Conservation (phyloP, 208 protist genomes). For the Trypanosoma mega region DNA sequence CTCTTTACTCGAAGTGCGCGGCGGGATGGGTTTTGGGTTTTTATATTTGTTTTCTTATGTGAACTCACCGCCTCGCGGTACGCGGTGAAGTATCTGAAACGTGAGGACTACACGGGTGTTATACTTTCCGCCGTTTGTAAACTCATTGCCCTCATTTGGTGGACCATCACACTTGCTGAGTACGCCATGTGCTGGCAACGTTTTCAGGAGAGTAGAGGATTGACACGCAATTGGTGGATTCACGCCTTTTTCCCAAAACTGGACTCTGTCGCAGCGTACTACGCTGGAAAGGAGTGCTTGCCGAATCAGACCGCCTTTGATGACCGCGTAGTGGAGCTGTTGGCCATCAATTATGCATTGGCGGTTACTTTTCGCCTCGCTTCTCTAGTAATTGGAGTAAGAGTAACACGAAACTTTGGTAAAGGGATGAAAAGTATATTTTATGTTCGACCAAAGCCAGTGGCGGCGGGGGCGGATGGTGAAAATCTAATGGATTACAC, state of each 20-base stretch:
- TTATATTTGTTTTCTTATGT: conserved; percentile 10
- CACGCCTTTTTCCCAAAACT: background rate
- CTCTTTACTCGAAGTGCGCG: conserved; percentile 5
- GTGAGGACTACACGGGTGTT: conserved; percentile 8
- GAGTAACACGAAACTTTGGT: conserved; percentile 5
- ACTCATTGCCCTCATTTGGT: conserved; percentile 6
- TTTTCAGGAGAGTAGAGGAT: conserved; percentile 6
- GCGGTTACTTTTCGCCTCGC: conserved; percentile 10
- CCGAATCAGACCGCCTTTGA: conserved; percentile 8
- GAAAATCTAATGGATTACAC: background rate
- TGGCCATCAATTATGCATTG: background rate
- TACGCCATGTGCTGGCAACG: conserved; percentile 2
- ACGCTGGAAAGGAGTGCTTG: conserved; percentile 6
- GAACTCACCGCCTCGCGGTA: conserved; percentile 9
- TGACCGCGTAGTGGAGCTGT: background rate
- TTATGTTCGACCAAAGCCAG: conserved; percentile 5
- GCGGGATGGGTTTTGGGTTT: conserved; percentile 2
- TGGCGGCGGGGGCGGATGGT: background rate
- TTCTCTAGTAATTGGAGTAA: conserved; percentile 3
- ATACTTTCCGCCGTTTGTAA: background rate
- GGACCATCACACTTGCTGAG: conserved; percentile 10
- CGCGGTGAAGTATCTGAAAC: conserved; percentile 12
- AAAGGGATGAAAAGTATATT: conserved; percentile 13
- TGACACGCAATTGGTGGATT: background rate
- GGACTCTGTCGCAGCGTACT: background rate